Evolutionary conservation across 768 basidiomycete species (phyloP).

Genomic region (Leccinum aurantiacum): DNA sequence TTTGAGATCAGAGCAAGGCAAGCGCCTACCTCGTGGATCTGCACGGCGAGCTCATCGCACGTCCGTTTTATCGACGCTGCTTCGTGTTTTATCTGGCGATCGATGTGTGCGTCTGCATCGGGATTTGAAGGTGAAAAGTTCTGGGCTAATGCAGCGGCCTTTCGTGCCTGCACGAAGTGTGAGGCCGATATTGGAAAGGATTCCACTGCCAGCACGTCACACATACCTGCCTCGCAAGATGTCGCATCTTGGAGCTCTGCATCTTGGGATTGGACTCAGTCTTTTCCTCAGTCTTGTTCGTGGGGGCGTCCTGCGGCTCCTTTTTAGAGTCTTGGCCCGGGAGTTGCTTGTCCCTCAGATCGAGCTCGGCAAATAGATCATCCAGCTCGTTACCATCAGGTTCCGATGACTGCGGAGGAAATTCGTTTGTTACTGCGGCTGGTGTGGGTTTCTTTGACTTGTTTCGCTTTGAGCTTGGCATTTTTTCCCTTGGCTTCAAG

Average conservation of each 20-base stretch:
- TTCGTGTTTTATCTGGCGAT: constrained; percentile 68
- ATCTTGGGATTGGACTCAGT: constrained; percentile 36
- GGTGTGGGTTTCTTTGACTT: constrained; percentile 51
- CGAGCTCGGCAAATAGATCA: constrained; percentile 75
- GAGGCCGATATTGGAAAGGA: not conserved
- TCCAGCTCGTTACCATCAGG: constrained; percentile 55
- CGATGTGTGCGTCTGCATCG: constrained; percentile 56
- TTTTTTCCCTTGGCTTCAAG: not conserved
- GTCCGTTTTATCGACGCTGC: constrained; percentile 59
- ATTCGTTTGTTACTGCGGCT: constrained; percentile 17
- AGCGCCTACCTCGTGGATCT: constrained; percentile 59
- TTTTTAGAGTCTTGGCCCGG: constrained; percentile 45
- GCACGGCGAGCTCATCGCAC: constrained; percentile 64
- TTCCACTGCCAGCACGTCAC: not conserved
- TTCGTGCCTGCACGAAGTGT: constrained; percentile 55
- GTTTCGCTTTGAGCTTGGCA: constrained; percentile 47
- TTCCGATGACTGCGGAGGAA: constrained; percentile 31
- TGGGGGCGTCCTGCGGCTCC: constrained; percentile 41
- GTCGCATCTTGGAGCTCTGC: constrained; percentile 60
- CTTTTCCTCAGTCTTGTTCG: constrained; percentile 22
- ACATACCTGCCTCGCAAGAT: constrained; percentile 69
- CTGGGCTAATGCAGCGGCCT: constrained; percentile 63
- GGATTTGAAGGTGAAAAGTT: constrained; percentile 52
- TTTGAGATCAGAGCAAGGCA: not conserved
- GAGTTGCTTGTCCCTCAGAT: constrained; percentile 54